These are phyloP conservation scores for Gnomoniopsis sp. DNA, from an alignment of 2,329 filamentous ascomycete genomes.

Conservation along the genomic window DNA sequence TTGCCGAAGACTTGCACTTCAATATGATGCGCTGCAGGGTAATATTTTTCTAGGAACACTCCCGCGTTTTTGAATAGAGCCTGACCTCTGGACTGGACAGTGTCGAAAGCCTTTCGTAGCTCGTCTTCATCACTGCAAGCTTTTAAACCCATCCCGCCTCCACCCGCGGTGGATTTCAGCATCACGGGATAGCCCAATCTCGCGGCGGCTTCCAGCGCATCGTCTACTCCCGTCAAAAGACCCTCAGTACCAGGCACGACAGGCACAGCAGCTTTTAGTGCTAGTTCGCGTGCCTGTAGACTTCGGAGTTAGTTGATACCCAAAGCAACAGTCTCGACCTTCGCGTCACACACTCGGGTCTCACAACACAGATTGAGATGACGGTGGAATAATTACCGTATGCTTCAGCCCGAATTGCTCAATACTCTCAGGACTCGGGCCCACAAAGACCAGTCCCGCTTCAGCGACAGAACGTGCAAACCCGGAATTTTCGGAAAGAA, in stretches of 20 bases:
- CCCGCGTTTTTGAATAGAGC: conserved; percentile 59
- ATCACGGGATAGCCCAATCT: conserved; percentile 38
- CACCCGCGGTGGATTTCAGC: conserved; percentile 55
- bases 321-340: too few species aligned
- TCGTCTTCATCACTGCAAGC: conserved; percentile 49
- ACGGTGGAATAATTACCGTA: conserved; percentile 20
- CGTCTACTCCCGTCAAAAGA: conserved; percentile 25
- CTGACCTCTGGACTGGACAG: conserved; percentile 53
- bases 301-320: too few species aligned
- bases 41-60: conserved; percentile 63
- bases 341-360: too few species aligned
- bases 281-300: conserved; percentile 44
- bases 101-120: conserved; percentile 48
- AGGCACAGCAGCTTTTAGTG: conserved; percentile 41
- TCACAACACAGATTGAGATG: too few species aligned
- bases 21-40: conserved; percentile 59
- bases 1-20: conserved; percentile 69
- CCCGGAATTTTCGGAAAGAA: conserved; percentile 58
- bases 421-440: conserved; percentile 51
- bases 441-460: conserved; percentile 55
- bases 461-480: conserved; percentile 52
- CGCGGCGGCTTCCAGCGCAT: conserved; percentile 47
- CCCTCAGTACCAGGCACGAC: conserved; percentile 34
- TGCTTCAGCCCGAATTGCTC: conserved; percentile 58
- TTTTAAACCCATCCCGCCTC: conserved; percentile 63